Evolutionary conservation across 805 yeast species (phyloP).

Genomic region (Wickerhamiella qilinensis): DNA sequence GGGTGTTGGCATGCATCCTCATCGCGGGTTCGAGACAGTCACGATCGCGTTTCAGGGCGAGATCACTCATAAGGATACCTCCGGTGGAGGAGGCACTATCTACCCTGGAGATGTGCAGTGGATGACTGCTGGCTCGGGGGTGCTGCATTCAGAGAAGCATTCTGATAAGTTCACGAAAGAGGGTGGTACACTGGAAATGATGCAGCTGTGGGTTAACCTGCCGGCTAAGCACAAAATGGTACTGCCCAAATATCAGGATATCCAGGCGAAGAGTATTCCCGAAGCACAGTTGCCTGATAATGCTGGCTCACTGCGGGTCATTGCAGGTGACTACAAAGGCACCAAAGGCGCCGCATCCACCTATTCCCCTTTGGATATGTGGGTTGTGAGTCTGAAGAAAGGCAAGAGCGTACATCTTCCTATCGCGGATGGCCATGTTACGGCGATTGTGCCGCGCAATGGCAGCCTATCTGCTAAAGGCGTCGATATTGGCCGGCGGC

Average conservation of each 20-base stretch:
- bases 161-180: conserved; percentile 4
- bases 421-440: conserved; percentile 44
- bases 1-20: conserved; percentile 36
- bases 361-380: conserved; percentile 64
- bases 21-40: conserved; percentile 64
- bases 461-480: conserved; percentile 40
- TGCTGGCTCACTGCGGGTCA: conserved; percentile 49
- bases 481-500: conserved; percentile 11
- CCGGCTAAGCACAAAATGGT: conserved; percentile 46
- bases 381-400: conserved; percentile 46
- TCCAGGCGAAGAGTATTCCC: conserved; percentile 53
- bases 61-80: conserved; percentile 69
- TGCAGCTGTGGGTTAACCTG: conserved; percentile 78
- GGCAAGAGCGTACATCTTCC: conserved; percentile 49
- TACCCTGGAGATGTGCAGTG: conserved; percentile 74
- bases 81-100: conserved; percentile 60
- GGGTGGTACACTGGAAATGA: conserved; percentile 39
- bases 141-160: conserved; percentile 66
- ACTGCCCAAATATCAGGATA: conserved; percentile 62
- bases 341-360: conserved; percentile 57
- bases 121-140: conserved; percentile 84
- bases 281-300: conserved; percentile 41
- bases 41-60: conserved; percentile 48
- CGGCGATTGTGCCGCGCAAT: conserved; percentile 50
- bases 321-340: conserved; percentile 62